Percentiles rank a stretch among this genome's conserved stretches.
These are phyloP conservation scores for Trypanosoma melophagium DNA, from an alignment of 208 protist species.

Conservation along the genomic window DNA sequence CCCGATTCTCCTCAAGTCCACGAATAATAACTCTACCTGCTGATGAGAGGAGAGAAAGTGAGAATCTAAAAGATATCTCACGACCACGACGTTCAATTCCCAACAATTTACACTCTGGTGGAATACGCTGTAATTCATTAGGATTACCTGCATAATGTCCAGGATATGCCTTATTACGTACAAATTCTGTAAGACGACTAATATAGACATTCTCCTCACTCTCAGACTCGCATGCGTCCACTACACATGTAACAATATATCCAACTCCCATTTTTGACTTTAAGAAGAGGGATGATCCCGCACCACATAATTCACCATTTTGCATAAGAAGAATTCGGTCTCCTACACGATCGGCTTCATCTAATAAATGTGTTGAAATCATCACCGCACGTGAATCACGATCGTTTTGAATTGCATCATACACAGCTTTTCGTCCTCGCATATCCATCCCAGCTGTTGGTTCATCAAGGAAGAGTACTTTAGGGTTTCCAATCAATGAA, in stretches of 20 bases:
- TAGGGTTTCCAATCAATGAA: slow-evolving; percentile 75
- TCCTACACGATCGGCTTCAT: slow-evolving; percentile 95
- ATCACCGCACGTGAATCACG: slow-evolving; percentile 60
- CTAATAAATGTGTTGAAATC: slow-evolving; percentile 92
- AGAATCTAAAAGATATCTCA: slow-evolving; percentile 73
- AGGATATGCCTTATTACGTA: slow-evolving; percentile 46
- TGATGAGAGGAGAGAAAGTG: slow-evolving; percentile 46
- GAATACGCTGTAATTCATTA: slow-evolving; percentile 26
- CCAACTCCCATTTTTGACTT: slow-evolving; percentile 75
- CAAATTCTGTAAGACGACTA: slow-evolving; percentile 45
- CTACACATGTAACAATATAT: slow-evolving; percentile 73
- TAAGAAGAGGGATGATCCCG: slow-evolving; percentile 75
- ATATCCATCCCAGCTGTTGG: slow-evolving; percentile 92
- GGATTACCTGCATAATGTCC: slow-evolving; percentile 12
- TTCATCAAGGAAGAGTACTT: slow-evolving; percentile 88
- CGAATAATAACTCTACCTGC: slow-evolving; percentile 50
- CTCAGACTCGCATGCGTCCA: slow-evolving; percentile 39
- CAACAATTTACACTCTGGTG: slow-evolving; percentile 38
- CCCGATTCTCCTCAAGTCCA: slow-evolving; percentile 36
- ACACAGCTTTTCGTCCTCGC: slow-evolving; percentile 61
- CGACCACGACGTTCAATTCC: slow-evolving; percentile 66
- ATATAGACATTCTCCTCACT: slow-evolving; percentile 48
- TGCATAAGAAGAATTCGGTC: slow-evolving; percentile 94
- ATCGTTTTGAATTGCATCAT: slow-evolving; percentile 56
- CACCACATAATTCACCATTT: slow-evolving; percentile 55